phyloP scores from a whole-genome alignment of 305 asterid genomes.

The Solanum hybrid region DNA sequence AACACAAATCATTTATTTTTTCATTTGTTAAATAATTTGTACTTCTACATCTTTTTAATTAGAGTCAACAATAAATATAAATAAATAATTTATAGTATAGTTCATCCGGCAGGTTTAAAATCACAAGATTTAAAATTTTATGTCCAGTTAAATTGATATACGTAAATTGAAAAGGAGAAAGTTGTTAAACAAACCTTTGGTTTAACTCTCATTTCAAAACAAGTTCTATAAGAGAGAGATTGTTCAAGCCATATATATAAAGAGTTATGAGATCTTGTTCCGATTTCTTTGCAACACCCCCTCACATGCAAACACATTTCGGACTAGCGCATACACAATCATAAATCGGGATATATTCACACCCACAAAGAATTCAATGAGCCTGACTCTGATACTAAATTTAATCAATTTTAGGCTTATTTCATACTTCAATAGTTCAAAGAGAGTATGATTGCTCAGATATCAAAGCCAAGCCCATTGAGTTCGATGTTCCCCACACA shows the following conservation, averaged over 20 bases:
- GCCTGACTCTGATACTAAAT: too few species aligned
- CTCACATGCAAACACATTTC: background rate
- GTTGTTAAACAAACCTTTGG: background rate
- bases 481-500: background rate
- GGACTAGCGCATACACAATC: too few species aligned
- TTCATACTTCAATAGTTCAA: background rate
- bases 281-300: background rate
- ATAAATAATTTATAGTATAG: background rate
- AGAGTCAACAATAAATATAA: background rate
- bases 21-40: background rate
- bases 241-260: background rate
- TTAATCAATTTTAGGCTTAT: too few species aligned
- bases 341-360: too few species aligned
- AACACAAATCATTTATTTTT: background rate
- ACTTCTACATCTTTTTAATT: background rate
- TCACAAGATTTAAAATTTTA: background rate
- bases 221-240: background rate
- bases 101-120: background rate
- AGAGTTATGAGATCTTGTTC: background rate
- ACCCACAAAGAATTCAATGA: too few species aligned
- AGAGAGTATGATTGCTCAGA: background rate
- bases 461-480: background rate
- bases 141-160: background rate
- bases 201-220: background rate
- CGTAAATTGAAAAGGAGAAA: background rate